phyloP scores from a whole-genome alignment of 2,329 filamentous ascomycete species.

The Diaporthe humulicola region DNA sequence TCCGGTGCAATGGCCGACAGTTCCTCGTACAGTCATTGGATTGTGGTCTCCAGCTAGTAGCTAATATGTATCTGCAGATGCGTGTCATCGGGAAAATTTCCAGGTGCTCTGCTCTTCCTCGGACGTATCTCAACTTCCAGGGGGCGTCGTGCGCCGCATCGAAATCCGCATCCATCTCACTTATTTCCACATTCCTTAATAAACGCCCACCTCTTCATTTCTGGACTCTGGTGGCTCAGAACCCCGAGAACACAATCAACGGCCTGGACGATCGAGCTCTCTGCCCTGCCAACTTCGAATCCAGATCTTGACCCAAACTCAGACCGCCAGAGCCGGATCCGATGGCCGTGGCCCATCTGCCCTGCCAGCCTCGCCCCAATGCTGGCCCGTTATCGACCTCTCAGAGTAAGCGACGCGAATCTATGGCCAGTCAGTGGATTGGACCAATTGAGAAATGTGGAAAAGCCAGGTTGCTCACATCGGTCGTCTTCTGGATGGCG shows the following conservation, averaged over 20 bases:
- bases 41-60: no score
- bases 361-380: neutral
- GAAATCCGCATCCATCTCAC: neutral
- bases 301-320: neutral
- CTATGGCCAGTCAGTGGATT: neutral
- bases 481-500: neutral
- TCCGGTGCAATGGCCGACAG: no score
- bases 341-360: neutral
- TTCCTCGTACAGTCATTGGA: no score
- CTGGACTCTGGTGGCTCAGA: accelerated
- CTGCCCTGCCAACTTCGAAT: neutral
- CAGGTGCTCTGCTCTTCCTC: no score
- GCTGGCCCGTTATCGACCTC: neutral
- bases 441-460: accelerated
- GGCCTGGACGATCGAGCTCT: no score
- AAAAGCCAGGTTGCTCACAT: neutral
- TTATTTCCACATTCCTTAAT: neutral
- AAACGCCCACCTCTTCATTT: no score
- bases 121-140: no score
- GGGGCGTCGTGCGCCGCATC: no score
- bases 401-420: neutral
- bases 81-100: no score
- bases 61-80: no score
- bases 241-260: no score
- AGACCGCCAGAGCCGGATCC: neutral